Evolutionary conservation across 2,329 filamentous ascomycete species (phyloP).

Genomic region (Penicillium decumbens): DNA sequence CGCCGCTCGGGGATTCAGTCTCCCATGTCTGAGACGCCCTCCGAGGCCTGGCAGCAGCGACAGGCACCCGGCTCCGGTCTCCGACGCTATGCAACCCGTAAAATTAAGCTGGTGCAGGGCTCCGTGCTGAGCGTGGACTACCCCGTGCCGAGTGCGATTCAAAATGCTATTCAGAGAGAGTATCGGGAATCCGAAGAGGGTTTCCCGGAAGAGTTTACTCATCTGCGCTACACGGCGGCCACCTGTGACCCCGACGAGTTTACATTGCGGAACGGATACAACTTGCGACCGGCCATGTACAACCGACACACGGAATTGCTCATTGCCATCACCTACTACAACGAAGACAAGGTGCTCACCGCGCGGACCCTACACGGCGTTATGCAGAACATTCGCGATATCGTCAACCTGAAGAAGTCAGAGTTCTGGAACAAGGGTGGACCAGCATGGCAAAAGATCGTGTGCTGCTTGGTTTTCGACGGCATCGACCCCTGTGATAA

Average conservation of each 20-base stretch:
- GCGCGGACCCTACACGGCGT: slow-evolving; percentile 90
- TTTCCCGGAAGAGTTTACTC: slow-evolving; percentile 84
- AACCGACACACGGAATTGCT: slow-evolving; percentile 95
- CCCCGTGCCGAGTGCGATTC: slow-evolving; percentile 92
- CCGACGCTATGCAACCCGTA: slow-evolving; percentile 88
- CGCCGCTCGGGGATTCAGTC: slow-evolving; percentile 48
- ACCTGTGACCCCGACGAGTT: slow-evolving; percentile 98
- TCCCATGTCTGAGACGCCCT: slow-evolving; percentile 59
- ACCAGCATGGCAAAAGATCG: slow-evolving; percentile 97
- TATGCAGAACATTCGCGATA: slow-evolving; percentile 97
- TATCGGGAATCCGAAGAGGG: slow-evolving; percentile 83
- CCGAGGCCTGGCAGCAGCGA: slow-evolving; percentile 69
- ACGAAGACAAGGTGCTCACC: slow-evolving; percentile 93
- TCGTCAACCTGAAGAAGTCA: slow-evolving; percentile 96
- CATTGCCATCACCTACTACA: slow-evolving; percentile 98
- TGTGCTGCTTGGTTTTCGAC: slow-evolving; percentile 91
- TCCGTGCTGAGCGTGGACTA: slow-evolving; percentile 96
- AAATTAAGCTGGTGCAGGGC: slow-evolving; percentile 96
- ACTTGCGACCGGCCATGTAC: slow-evolving; percentile 95
- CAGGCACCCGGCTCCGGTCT: slow-evolving; percentile 62
- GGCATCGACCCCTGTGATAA: slow-evolving; percentile 97
- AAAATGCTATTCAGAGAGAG: slow-evolving; percentile 89
- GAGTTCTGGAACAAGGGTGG: slow-evolving; percentile 99
- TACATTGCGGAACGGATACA: slow-evolving; percentile 97
- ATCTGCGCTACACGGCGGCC: slow-evolving; percentile 96